These are phyloP conservation scores for Eucalyptus melliodora DNA, from an alignment of 345 rosid species.

Conservation along the genomic window DNA sequence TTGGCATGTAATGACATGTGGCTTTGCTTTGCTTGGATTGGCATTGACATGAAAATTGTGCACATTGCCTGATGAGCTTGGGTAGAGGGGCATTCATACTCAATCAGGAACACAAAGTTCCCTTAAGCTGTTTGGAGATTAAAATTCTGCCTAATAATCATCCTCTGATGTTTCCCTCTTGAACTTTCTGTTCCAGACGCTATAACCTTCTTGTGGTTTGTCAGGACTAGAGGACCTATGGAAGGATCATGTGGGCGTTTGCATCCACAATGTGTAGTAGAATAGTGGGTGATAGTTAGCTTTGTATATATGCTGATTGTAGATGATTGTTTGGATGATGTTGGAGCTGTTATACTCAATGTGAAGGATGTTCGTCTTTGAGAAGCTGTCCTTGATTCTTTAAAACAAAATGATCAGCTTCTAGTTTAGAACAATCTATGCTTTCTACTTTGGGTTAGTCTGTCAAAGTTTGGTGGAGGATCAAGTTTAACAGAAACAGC, in stretches of 20 bases:
- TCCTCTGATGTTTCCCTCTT: background rate
- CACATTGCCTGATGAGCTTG: background rate
- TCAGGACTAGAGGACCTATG: background rate
- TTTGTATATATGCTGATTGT: background rate
- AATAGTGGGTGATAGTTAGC: background rate
- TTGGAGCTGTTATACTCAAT: background rate
- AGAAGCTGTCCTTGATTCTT: background rate
- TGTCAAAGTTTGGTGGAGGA: background rate
- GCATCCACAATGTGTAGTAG: background rate
- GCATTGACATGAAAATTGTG: background rate
- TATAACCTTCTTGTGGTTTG: background rate
- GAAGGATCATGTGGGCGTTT: background rate
- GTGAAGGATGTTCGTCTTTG: background rate
- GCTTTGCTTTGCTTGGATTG: background rate
- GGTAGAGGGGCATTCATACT: background rate
- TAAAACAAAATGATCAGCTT: background rate
- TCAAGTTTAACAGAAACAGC: background rate
- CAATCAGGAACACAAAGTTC: background rate
- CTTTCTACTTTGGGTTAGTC: background rate
- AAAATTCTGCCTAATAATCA: background rate
- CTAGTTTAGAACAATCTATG: background rate
- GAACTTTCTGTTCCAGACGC: background rate
- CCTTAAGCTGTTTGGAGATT: background rate
- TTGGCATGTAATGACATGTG: background rate
- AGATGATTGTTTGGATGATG: background rate